Percentiles rank a stretch among this genome's conserved stretches.
These are phyloP conservation scores for Aureobasidium subglaciale DNA, from an alignment of 2,329 filamentous ascomycete genomes.

Conservation along the genomic window DNA sequence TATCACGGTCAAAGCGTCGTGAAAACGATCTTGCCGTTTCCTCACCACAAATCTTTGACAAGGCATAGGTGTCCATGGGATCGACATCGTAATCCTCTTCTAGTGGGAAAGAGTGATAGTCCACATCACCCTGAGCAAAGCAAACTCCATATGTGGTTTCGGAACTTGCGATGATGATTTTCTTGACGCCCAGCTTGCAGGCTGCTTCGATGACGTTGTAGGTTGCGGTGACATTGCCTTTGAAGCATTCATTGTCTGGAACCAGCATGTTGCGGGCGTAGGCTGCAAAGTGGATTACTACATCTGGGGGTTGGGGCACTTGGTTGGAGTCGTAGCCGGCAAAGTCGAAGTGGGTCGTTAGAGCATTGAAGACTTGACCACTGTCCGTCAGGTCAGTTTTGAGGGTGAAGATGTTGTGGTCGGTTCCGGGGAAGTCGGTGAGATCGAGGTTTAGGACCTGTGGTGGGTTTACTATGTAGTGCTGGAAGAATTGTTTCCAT, in stretches of 20 bases:
- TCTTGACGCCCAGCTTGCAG: constrained; percentile 54
- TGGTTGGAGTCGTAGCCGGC: constrained; percentile 40
- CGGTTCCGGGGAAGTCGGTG: constrained; percentile 30
- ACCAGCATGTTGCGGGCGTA: constrained; percentile 55
- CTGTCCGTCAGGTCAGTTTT: constrained; percentile 49
- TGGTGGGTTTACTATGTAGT: neutral
- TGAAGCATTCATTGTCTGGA: constrained; percentile 54
- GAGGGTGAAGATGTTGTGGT: constrained; percentile 43
- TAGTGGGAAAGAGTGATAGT: constrained; percentile 52
- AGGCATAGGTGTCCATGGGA: constrained; percentile 56
- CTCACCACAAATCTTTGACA: constrained; percentile 55
- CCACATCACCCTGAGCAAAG: constrained; percentile 52
- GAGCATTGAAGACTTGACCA: constrained; percentile 50
- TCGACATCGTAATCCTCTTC: constrained; percentile 53
- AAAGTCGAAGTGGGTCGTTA: constrained; percentile 52
- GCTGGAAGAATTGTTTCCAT: neutral
- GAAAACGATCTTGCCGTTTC: constrained; percentile 51
- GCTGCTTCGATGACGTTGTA: constrained; percentile 60
- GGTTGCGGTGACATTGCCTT: constrained; percentile 47
- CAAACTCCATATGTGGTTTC: constrained; percentile 57
- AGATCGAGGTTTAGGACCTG: constrained; percentile 50
- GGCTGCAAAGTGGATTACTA: constrained; percentile 56
- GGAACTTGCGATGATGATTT: constrained; percentile 54
- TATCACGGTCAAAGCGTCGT: constrained; percentile 48
- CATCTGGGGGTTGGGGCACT: constrained; percentile 45